These are phyloP conservation scores for Balamuthia mandrillaris DNA, from an alignment of 208 protist species.

Conservation along the genomic window DNA sequence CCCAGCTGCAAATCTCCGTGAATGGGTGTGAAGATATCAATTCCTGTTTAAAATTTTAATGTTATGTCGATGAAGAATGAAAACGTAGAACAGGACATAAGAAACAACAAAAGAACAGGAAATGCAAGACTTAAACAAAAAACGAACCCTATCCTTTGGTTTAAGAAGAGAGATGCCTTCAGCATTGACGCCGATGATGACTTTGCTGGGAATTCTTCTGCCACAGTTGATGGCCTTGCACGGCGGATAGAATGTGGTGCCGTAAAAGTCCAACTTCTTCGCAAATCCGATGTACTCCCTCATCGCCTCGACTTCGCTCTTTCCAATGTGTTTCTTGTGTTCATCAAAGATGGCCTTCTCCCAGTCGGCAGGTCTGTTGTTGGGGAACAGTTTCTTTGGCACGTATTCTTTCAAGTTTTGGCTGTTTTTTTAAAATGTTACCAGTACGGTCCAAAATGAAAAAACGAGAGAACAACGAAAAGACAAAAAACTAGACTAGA, in stretches of 20 bases:
- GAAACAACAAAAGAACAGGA: no score
- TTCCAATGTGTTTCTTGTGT: constrained; percentile 39
- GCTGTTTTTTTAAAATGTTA: not conserved
- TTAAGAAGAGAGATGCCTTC: constrained; percentile 42
- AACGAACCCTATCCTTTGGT: constrained; percentile 25
- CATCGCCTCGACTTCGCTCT: constrained; percentile 34
- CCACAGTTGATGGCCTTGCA: constrained; percentile 40
- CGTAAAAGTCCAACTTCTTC: constrained; percentile 39
- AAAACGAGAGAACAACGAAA: not conserved
- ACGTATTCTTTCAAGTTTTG: constrained; percentile 29
- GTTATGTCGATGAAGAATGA: not conserved
- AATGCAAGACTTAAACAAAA: no score
- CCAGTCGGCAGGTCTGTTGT: constrained; percentile 34
- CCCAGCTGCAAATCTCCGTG: constrained; percentile 51
- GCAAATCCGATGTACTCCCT: constrained; percentile 11
- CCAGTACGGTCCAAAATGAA: not conserved
- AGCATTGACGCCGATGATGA: constrained; percentile 48
- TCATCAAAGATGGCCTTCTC: constrained; percentile 29
- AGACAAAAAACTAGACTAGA: not conserved
- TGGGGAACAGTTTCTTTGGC: constrained; percentile 1
- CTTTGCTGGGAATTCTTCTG: constrained; percentile 45
- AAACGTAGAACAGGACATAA: no score
- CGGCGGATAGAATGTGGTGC: constrained; percentile 45
- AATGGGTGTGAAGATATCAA: constrained; percentile 44
- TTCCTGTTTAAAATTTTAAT: constrained; percentile 7